A percentile compares a stretch with the other conserved stretches of the same genome.
Conservation (phyloP, 495 filamentous ascomycete genomes). For the Lentithecium fluviatile region DNA sequence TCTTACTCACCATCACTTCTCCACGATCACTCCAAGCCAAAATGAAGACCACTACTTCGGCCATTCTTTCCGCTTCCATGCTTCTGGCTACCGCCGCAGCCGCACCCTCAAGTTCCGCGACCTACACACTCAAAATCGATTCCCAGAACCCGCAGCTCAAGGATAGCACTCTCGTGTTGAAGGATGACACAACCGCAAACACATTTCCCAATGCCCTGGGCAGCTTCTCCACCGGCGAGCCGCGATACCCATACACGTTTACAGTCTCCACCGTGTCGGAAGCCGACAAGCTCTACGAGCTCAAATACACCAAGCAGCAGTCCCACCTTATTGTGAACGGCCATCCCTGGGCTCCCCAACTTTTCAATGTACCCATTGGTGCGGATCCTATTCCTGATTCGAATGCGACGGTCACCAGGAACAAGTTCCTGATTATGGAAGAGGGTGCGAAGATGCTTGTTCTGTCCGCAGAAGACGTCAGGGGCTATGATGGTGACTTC, state of each 20-base stretch:
- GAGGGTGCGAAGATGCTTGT: not conserved
- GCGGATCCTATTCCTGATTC: not conserved
- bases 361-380: not conserved
- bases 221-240: not conserved
- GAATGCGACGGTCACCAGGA: not conserved
- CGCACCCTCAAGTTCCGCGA: not conserved
- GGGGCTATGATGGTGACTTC: not conserved
- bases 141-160: not conserved
- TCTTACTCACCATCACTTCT: too few species aligned
- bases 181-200: not conserved
- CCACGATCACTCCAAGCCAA: too few species aligned
- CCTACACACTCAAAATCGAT: not conserved
- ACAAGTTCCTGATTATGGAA: not conserved
- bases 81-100: not conserved
- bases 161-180: not conserved
- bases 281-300: not conserved
- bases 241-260: not conserved
- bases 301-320: not conserved
- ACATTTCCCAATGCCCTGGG: not conserved
- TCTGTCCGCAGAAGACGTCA: not conserved
- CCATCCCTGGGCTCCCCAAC: not conserved
- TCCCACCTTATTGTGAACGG: not conserved
- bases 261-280: not conserved
- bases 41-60: not conserved
- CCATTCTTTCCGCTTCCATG: not conserved